These are phyloP conservation scores for Populus tremula DNA, from an alignment of 345 rosid species.

Conservation along the genomic window DNA sequence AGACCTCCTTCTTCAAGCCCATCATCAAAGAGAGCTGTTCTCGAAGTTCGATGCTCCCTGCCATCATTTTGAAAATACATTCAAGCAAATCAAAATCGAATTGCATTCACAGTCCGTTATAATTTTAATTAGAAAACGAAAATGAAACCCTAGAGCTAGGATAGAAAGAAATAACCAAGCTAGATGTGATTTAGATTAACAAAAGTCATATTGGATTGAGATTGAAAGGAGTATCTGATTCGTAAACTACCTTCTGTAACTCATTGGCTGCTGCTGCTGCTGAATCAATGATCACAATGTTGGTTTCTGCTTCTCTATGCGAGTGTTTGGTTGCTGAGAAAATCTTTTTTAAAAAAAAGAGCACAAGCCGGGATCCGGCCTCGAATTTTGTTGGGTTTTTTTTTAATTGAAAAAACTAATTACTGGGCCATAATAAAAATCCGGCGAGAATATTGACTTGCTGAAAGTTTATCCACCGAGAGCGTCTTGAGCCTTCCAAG, in stretches of 20 bases:
- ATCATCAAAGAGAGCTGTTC: constrained; percentile 63
- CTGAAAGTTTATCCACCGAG: too few species aligned
- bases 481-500: too few species aligned
- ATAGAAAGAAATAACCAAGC: not conserved
- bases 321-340: not conserved
- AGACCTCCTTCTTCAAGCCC: constrained; percentile 86
- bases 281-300: not conserved
- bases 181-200: too few species aligned
- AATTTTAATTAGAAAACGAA: not conserved
- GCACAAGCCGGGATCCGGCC: not conserved
- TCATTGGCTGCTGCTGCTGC: not conserved
- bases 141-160: not conserved
- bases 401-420: too few species aligned
- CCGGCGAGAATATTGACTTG: too few species aligned
- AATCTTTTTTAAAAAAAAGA: too few species aligned
- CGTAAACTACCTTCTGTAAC: constrained; percentile 14
- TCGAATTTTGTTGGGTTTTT: not conserved
- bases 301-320: not conserved
- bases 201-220: not conserved
- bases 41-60: constrained; percentile 68
- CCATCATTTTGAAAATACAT: not conserved
- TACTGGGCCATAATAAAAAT: too few species aligned
- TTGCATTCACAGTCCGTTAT: not conserved
- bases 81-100: not conserved
- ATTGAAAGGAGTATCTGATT: not conserved